Evolutionary conservation across 345 rosid genomes (phyloP), one percentile per base, ranked within the genome.

Genomic region (Litchi chinensis): DNA sequence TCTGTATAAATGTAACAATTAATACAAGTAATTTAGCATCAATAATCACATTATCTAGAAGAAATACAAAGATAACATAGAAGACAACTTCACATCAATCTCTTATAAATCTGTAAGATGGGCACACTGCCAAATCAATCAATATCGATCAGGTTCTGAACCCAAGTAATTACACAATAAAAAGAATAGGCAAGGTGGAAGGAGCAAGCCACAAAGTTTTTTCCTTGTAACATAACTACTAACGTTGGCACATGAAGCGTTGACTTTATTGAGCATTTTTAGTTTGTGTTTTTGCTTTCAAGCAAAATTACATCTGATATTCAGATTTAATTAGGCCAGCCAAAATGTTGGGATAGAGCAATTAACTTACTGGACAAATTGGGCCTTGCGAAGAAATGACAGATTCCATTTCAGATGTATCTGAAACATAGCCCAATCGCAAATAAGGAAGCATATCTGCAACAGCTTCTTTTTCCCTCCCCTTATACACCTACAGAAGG

Each of bases 371-470:
- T 9, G 90, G 89, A 82, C 99, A 95, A 77, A 95, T 85, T 71
- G 99, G 99, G 83, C 99, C 99, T 80, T 89, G 97, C 59, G 99
- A 95, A 43, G 97, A 95, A 84, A 95, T 91, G 75, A 93, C 98
- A 37, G 96, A 89, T 80, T 89, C 90, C 99, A 95, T 92, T 80
- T 95, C 99, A 37, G 89, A 87, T 80, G 97, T 88, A 83, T 95
- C 98, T 18, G 98, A 87, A 82, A 95, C 96, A 84, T 90, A 93
- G 77, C 99, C 96, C 86, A 95, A 78, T 57, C 98, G 82, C 80
- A 95, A 81, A 87, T 95, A 93, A 73, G 98, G 98, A 81, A 93
- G 93, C 89, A 95, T 92, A 77, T 95, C 99, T 59, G 83, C 80
- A 57, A 95, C 84, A 76, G 93, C 94, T 82, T 93, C 97, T 81